A percentile compares a stretch with the other conserved stretches of the same genome.
phyloP scores from a whole-genome alignment of 768 basidiomycete species.

The Lentinus brumalis region DNA sequence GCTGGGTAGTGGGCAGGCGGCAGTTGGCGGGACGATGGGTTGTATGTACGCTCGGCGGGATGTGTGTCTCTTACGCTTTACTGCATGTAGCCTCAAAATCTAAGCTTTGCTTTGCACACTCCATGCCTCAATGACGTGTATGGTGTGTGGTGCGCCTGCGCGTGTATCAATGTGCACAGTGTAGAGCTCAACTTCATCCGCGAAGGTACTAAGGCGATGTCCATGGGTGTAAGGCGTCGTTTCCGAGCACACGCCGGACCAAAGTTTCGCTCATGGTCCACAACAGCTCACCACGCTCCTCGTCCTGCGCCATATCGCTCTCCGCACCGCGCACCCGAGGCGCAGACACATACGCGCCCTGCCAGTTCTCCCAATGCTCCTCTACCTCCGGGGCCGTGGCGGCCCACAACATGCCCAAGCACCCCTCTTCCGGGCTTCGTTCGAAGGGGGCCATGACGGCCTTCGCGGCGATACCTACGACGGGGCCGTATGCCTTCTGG shows the following conservation, averaged over 20 bases:
- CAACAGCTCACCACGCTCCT: conserved; percentile 30
- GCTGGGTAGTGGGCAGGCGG: conserved; percentile 17
- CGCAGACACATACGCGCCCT: conserved; percentile 31
- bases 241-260: conserved; percentile 27
- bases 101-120: conserved; percentile 24
- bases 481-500: conserved; percentile 29
- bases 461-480: conserved; percentile 25
- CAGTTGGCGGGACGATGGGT: conserved; percentile 13
- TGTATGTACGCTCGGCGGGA: conserved; percentile 22
- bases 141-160: background rate
- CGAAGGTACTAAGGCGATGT: background rate
- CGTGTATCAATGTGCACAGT: background rate
- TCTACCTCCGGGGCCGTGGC: conserved; percentile 33
- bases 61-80: conserved; percentile 21
- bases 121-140: background rate
- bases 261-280: conserved; percentile 36
- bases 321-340: conserved; percentile 27
- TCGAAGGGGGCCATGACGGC: conserved; percentile 30
- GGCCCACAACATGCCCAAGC: conserved; percentile 33
- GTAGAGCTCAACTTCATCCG: background rate
- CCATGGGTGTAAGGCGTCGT: conserved; percentile 29
- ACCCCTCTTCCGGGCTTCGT: conserved; percentile 30
- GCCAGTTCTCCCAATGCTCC: conserved; percentile 19
- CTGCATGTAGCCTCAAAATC: conserved; percentile 27
- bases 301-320: conserved; percentile 26